phyloP scores from a whole-genome alignment of 2,329 filamentous ascomycete species.

The Diaporthe humulicola region DNA sequence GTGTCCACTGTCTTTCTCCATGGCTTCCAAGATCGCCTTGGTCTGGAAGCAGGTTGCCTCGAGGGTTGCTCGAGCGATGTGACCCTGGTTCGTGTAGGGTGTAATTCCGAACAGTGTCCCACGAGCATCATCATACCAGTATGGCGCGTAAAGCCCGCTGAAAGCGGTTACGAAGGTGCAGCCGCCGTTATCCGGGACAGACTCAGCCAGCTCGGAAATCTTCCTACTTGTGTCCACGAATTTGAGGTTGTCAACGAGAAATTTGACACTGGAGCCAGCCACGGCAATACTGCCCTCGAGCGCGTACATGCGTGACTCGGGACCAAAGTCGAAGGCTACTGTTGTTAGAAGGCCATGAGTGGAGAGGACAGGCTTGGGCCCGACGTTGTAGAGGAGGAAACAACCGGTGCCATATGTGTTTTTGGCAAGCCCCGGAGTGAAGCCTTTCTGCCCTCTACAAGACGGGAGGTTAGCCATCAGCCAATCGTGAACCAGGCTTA shows the following conservation, averaged over 20 bases:
- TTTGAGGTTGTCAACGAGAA: constrained; percentile 74
- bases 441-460: constrained; percentile 79
- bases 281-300: constrained; percentile 88
- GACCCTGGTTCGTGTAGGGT: constrained; percentile 85
- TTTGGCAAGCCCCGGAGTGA: constrained; percentile 85
- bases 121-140: constrained; percentile 94
- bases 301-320: constrained; percentile 77
- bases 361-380: constrained; percentile 86
- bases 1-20: constrained; percentile 88
- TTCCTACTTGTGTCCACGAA: constrained; percentile 66
- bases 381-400: constrained; percentile 91
- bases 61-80: constrained; percentile 89
- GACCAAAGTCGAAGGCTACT: constrained; percentile 85
- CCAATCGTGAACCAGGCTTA: no score
- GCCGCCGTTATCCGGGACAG: constrained; percentile 80
- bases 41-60: constrained; percentile 95
- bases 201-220: constrained; percentile 65
- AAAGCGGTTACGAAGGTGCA: constrained; percentile 92
- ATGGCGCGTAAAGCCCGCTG: constrained; percentile 90
- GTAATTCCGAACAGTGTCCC: constrained; percentile 91
- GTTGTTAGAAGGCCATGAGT: constrained; percentile 87
- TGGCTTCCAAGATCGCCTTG: constrained; percentile 90
- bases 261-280: constrained; percentile 84
- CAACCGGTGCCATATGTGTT: constrained; percentile 94
- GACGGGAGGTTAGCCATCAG: not conserved